A percentile compares a stretch with the other conserved stretches of the same genome.
Evolutionary conservation across 129 eudicot genomes (phyloP).

Genomic region (Centella asiatica): DNA sequence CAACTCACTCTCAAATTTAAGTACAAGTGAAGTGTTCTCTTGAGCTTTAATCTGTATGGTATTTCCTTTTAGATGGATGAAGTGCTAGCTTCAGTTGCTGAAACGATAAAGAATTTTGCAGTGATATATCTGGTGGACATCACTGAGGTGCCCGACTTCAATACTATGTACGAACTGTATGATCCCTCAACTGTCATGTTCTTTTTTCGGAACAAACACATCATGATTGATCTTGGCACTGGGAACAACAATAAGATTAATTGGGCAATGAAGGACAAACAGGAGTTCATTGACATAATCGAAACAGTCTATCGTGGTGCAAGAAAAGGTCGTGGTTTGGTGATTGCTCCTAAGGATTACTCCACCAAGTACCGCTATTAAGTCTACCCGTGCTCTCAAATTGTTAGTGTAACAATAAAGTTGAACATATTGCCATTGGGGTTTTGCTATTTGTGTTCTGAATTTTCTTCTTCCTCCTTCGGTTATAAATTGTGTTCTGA

Average conservation of each 20-base stretch:
- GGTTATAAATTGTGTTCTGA: no score
- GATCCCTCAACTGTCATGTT: slow-evolving; percentile 84
- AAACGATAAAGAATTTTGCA: slow-evolving; percentile 29
- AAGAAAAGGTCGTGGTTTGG: slow-evolving; percentile 81
- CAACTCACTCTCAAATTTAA: no score
- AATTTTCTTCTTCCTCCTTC: neutral
- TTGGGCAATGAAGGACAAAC: slow-evolving; percentile 94
- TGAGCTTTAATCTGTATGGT: no score
- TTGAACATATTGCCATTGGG: neutral
- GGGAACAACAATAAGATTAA: slow-evolving; percentile 95
- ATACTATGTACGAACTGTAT: slow-evolving; percentile 91
- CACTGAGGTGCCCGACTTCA: slow-evolving; percentile 90
- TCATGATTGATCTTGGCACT: slow-evolving; percentile 88
- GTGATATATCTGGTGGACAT: slow-evolving; percentile 77
- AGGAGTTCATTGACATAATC: slow-evolving; percentile 89
- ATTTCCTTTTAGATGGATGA: slow-evolving; percentile 65
- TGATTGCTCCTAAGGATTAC: slow-evolving; percentile 84
- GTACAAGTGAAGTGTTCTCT: no score
- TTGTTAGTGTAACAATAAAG: neutral
- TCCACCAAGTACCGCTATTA: slow-evolving; percentile 84
- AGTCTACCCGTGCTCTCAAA: neutral
- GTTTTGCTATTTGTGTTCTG: neutral
- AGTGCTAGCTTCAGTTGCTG: slow-evolving; percentile 82
- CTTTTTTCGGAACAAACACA: slow-evolving; percentile 90
- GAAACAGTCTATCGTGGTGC: slow-evolving; percentile 98